Conservation (phyloP, 169 alveolate genomes). For the Plasmodium cynomolgi region DNA sequence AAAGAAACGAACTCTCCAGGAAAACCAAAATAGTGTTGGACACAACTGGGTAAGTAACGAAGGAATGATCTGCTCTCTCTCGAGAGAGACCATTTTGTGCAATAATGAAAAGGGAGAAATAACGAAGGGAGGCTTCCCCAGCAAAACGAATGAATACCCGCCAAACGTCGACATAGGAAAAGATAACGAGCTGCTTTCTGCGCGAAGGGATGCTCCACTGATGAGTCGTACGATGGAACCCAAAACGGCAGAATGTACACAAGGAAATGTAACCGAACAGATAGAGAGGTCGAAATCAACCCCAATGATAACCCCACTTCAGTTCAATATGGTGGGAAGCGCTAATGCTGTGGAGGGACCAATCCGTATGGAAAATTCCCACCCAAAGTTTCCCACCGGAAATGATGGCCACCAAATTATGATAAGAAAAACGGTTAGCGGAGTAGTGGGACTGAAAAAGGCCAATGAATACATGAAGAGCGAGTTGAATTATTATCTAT, state of each 20-base stretch:
- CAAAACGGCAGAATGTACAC: neutral
- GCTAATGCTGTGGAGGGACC: neutral
- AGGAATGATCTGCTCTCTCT: neutral
- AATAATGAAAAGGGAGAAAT: neutral
- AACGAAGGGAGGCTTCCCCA: neutral
- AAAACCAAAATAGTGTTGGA: neutral
- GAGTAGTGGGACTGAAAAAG: constrained; percentile 32
- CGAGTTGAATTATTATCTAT: constrained; percentile 19
- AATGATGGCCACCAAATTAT: neutral
- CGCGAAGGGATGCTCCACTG: neutral
- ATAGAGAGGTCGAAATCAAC: neutral
- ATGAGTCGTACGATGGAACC: neutral
- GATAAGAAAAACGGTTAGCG: neutral
- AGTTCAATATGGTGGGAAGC: neutral
- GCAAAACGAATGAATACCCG: neutral
- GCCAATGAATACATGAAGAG: constrained; percentile 65
- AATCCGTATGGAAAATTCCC: neutral
- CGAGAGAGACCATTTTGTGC: neutral
- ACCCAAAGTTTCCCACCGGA: neutral
- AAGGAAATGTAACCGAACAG: neutral
- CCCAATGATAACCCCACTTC: neutral
- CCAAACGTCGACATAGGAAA: neutral
- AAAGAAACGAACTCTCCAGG: neutral
- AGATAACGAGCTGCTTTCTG: neutral
- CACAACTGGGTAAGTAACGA: neutral